phyloP scores from a whole-genome alignment of 2,329 filamentous ascomycete species.

The Aspergillus tamarii region DNA sequence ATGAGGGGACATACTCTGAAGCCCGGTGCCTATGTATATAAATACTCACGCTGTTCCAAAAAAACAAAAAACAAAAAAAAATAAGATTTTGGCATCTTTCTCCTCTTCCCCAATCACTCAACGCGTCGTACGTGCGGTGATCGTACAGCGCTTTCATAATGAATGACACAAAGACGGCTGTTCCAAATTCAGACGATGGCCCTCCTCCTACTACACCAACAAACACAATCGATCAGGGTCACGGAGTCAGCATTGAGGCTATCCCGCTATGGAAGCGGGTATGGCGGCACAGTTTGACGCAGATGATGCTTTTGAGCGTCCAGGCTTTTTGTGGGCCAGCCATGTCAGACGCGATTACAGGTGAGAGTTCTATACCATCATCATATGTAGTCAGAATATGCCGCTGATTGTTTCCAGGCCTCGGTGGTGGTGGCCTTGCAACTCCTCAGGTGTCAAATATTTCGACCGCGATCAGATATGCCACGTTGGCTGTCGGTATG shows the following conservation, averaged over 20 bases:
- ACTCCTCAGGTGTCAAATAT: constrained; percentile 50
- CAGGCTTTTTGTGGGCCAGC: constrained; percentile 51
- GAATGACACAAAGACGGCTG: constrained; percentile 1
- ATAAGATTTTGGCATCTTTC: neutral
- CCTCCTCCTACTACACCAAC: neutral
- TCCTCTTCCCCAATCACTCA: neutral
- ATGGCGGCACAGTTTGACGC: constrained; percentile 53
- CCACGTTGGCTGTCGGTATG: constrained; percentile 34
- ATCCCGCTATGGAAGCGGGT: constrained; percentile 49
- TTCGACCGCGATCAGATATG: constrained; percentile 36
- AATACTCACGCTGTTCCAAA: neutral
- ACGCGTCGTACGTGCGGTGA: neutral
- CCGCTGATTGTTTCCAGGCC: constrained; percentile 26
- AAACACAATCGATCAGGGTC: constrained; percentile 4
- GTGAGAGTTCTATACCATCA: constrained; percentile 23
- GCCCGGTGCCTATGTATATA: neutral
- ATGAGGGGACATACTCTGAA: neutral
- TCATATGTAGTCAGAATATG: neutral
- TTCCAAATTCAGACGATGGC: neutral
- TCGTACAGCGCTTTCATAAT: neutral
- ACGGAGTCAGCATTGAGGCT: constrained; percentile 29
- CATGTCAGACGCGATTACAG: constrained; percentile 46
- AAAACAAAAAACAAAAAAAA: too few species aligned
- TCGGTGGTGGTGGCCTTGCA: constrained; percentile 51
- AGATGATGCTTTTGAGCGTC: constrained; percentile 53